Evolutionary conservation across 2,329 filamentous ascomycete species (phyloP).

Genomic region (Scolecobasidium constrictum): DNA sequence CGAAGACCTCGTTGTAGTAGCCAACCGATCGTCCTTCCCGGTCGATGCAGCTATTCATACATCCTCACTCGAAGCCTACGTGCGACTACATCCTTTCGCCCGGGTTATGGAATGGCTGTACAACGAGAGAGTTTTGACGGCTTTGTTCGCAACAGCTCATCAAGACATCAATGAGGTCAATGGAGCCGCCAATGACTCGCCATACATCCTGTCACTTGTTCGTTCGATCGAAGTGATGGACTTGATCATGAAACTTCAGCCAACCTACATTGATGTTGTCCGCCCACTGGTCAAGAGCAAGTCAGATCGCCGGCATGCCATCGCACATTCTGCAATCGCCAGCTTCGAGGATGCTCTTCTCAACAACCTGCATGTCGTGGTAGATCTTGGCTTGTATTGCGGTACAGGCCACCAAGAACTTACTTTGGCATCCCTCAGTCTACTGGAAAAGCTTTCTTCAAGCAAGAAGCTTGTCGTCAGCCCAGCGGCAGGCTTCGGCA

Average conservation of each 20-base stretch:
- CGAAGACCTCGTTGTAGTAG: slow-evolving; percentile 79
- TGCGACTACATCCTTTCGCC: slow-evolving; percentile 81
- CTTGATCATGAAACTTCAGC: slow-evolving; percentile 72
- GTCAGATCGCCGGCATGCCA: slow-evolving; percentile 45
- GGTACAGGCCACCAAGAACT: slow-evolving; percentile 73
- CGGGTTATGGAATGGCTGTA: slow-evolving; percentile 98
- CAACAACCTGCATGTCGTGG: slow-evolving; percentile 66
- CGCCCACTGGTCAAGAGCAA: slow-evolving; percentile 65
- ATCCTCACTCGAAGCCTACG: slow-evolving; percentile 67
- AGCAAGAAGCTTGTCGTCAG: slow-evolving; percentile 70
- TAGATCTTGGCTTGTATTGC: slow-evolving; percentile 77
- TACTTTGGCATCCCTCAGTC: slow-evolving; percentile 66
- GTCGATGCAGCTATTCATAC: slow-evolving; percentile 67
- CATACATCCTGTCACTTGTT: slow-evolving; percentile 67
- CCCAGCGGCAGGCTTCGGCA: slow-evolving; percentile 50
- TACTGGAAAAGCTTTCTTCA: slow-evolving; percentile 77
- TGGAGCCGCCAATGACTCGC: slow-evolving; percentile 63
- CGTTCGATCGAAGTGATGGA: slow-evolving; percentile 77
- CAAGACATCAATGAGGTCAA: slow-evolving; percentile 65
- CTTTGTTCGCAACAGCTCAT: slow-evolving; percentile 68
- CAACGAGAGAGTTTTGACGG: slow-evolving; percentile 75
- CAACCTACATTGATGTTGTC: slow-evolving; percentile 85
- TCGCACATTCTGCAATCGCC: slow-evolving; percentile 67
- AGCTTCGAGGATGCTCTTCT: slow-evolving; percentile 88
- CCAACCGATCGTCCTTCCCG: slow-evolving; percentile 63